phyloP scores from a whole-genome alignment of 1,284 basidiomycete genomes.

The Grifola frondosa region DNA sequence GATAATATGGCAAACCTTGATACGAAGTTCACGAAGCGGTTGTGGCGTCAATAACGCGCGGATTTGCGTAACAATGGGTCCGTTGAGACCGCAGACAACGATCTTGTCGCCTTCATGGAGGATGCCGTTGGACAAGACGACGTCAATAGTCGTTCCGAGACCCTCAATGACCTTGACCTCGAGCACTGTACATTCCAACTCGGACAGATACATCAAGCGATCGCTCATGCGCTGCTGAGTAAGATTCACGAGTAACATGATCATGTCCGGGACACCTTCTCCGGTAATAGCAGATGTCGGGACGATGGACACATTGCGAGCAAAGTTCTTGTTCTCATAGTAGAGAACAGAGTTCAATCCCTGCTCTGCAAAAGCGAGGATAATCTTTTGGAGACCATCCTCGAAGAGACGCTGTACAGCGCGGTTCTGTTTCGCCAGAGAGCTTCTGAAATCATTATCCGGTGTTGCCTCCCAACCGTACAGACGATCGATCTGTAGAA shows the following conservation, averaged over 20 bases:
- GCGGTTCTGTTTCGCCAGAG: slow-evolving; percentile 81
- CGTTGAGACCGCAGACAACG: slow-evolving; percentile 96
- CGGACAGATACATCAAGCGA: slow-evolving; percentile 96
- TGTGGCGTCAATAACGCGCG: slow-evolving; percentile 96
- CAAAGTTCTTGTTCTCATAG: slow-evolving; percentile 98
- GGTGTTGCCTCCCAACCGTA: slow-evolving; percentile 94
- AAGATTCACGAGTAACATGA: slow-evolving; percentile 95
- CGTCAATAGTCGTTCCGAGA: slow-evolving; percentile 97
- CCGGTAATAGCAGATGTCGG: slow-evolving; percentile 98
- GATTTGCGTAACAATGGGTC: slow-evolving; percentile 95
- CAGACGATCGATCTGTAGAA: slow-evolving; percentile 89
- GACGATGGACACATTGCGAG: slow-evolving; percentile 92
- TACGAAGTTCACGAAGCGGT: slow-evolving; percentile 92
- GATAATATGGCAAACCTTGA: slow-evolving; percentile 68
- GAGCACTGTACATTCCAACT: slow-evolving; percentile 98
- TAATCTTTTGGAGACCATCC: slow-evolving; percentile 83
- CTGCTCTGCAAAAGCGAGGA: slow-evolving; percentile 95
- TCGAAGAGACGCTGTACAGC: slow-evolving; percentile 92
- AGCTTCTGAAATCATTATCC: slow-evolving; percentile 91
- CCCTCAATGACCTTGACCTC: slow-evolving; percentile 99
- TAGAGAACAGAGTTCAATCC: slow-evolving; percentile 95
- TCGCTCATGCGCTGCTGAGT: slow-evolving; percentile 99
- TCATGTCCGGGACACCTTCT: slow-evolving; percentile 99
- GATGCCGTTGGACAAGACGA: slow-evolving; percentile 95
- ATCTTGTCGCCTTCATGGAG: slow-evolving; percentile 93